Evolutionary conservation across 805 yeast genomes (phyloP), one percentile per base, ranked within the genome.

Genomic region (Myxozyma udenii): DNA sequence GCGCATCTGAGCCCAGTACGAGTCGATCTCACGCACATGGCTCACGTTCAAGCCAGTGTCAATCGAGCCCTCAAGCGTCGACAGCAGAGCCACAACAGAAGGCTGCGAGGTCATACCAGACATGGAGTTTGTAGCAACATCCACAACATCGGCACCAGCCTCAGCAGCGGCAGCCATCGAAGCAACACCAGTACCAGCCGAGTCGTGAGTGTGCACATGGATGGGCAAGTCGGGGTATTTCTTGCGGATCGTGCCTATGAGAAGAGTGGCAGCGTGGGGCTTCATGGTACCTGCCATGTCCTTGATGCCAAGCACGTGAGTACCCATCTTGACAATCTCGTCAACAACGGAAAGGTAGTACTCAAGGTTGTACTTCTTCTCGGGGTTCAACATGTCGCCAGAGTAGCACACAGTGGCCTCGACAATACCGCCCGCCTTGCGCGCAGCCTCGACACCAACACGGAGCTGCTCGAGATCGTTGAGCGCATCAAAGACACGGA

Each of bases 241-340:
- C 55, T 78, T 80, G 74, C 98, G 83, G 63, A 93, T 81, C 25
- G 87, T 74, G 55, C 90, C 81, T 63, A 93, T 79, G 68, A 93
- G 81, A 48, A 83, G 62, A 44, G 77, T 80, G 41, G 98, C 98
- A 56, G 98, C 98, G 55, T 80, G 75, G 56, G 99, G 98, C 73
- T 91, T 90, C 75, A 93, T 71, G 60, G 98, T 91, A 76, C 99
- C 99, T 52, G 99, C 99, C 99, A 93, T 93, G 75, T 93, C 99
- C 74, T 93, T 93, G 69, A 93, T 93, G 74, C 98, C 98, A 63
- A 93, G 77, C 65, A 93, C 79, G 71, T 93, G 98, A 46, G 98
- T 91, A 64, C 99, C 99, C 87, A 90, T 83, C 56, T 74, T 76
- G 53, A 93, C 96, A 66, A 93, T 83, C 65, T 84, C 75, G 61